phyloP scores from a whole-genome alignment of 202 grass and related monocot species.

The Miscanthus sacchariflorus region DNA sequence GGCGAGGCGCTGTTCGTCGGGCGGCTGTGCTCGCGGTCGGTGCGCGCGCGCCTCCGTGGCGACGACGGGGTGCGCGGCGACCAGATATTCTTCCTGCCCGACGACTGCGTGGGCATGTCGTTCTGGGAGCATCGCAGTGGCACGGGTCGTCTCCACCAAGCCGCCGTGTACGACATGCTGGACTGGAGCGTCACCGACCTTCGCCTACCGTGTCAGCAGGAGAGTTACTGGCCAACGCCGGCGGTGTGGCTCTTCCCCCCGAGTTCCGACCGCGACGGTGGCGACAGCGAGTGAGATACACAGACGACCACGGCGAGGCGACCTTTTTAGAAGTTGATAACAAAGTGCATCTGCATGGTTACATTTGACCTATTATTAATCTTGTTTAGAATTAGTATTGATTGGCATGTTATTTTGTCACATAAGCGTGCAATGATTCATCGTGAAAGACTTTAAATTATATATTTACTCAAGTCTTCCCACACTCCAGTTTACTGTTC shows the following conservation, averaged over 20 bases:
- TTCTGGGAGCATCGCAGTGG: background rate
- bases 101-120: background rate
- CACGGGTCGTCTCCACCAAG: too few species aligned
- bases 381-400: too few species aligned
- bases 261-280: background rate
- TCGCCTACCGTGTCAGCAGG: background rate
- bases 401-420: too few species aligned
- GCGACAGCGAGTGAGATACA: background rate
- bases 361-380: too few species aligned
- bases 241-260: background rate
- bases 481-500: too few species aligned
- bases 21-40: background rate
- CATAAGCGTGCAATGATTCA: too few species aligned
- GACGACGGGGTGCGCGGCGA: background rate
- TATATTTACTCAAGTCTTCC: too few species aligned
- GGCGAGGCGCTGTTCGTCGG: slow-evolving; percentile 1
- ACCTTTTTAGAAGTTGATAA: too few species aligned
- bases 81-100: background rate
- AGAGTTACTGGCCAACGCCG: background rate
- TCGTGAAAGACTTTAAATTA: too few species aligned
- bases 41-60: background rate
- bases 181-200: background rate
- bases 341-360: too few species aligned
- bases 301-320: too few species aligned
- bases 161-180: background rate